A percentile compares a stretch with the other conserved stretches of the same genome.
Conservation (phyloP, 371 early-diverging fungal genomes). For the Entomophthora muscae region DNA sequence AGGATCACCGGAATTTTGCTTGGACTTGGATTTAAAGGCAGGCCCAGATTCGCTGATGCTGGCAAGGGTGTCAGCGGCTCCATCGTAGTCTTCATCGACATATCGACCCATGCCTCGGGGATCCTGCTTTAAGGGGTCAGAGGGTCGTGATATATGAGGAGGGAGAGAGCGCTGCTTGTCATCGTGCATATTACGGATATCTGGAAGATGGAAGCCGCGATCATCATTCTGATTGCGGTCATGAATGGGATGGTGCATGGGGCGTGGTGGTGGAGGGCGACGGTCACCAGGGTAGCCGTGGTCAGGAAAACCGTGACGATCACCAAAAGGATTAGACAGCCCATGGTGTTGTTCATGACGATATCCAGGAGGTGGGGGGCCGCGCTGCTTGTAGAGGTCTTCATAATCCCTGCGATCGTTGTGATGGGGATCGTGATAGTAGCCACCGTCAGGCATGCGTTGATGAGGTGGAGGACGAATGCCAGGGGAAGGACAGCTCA, state of each 20-base stretch:
- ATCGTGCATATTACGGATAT: constrained; percentile 1
- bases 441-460: background rate
- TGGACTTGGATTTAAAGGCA: background rate
- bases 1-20: background rate
- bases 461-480: background rate
- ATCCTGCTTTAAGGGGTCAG: background rate
- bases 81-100: constrained; percentile 11
- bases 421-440: background rate
- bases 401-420: constrained; percentile 7
- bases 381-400: constrained; percentile 1
- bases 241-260: background rate
- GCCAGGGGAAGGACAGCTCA: constrained; percentile 4
- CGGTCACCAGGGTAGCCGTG: background rate
- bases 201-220: background rate
- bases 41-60: constrained; percentile 5
- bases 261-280: background rate
- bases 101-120: background rate
- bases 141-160: background rate
- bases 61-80: constrained; percentile 6
- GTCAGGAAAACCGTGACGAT: background rate
- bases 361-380: background rate
- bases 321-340: too few relatives aligned
- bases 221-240: background rate
- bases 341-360: background rate
- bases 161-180: background rate